Conservation (phyloP, 331 rosid species). For the Ulmus americana region DNA sequence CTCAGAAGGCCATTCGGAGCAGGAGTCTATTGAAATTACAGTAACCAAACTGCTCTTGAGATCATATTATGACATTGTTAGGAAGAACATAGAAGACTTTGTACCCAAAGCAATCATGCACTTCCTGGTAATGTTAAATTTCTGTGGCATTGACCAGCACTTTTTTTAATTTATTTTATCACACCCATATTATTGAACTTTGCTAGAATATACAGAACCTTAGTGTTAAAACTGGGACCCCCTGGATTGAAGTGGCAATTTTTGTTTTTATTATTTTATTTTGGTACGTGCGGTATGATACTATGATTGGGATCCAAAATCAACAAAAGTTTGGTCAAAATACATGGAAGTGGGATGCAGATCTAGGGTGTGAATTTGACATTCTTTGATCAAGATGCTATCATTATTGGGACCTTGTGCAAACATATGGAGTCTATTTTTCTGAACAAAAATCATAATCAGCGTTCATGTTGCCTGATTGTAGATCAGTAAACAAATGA, state of each 20-base stretch:
- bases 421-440: not conserved
- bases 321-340: not conserved
- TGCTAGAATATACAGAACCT: not conserved
- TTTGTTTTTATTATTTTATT: not conserved
- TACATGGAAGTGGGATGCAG: not conserved
- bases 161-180: not conserved
- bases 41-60: slow-evolving; percentile 75
- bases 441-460: too few species aligned
- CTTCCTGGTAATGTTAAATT: slow-evolving; percentile 64
- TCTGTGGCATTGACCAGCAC: not conserved
- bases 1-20: slow-evolving; percentile 65
- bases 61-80: slow-evolving; percentile 85
- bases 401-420: not conserved
- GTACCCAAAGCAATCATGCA: slow-evolving; percentile 94
- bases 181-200: not conserved
- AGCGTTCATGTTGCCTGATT: not conserved
- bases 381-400: too few species aligned
- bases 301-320: not conserved
- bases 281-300: not conserved
- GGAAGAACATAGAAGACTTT: slow-evolving; percentile 75
- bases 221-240: not conserved
- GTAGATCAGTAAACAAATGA: not conserved
- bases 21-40: slow-evolving; percentile 59
- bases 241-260: not conserved
- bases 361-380: too few species aligned